Evolutionary conservation across 164 flowering plant genomes (phyloP).

Genomic region (Tetrastigma voinierianum): DNA sequence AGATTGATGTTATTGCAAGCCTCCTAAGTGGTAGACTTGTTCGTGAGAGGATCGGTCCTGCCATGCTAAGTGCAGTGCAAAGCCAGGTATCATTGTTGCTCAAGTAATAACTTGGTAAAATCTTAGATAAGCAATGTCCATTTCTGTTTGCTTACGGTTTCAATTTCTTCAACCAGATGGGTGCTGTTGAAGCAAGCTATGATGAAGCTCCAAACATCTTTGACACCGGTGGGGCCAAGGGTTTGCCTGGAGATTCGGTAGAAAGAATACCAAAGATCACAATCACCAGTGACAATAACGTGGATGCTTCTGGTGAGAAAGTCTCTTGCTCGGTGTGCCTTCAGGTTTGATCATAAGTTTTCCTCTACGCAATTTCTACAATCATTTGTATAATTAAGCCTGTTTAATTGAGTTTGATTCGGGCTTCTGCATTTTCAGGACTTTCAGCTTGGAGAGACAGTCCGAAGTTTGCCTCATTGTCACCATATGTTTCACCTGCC

Average conservation of each 20-base stretch:
- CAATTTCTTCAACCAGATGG: slow-evolving; percentile 54
- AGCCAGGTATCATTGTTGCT: slow-evolving; percentile 63
- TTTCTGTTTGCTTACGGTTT: slow-evolving; percentile 10
- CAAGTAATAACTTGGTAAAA: not conserved
- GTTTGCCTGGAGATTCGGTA: slow-evolving; percentile 63
- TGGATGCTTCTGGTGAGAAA: slow-evolving; percentile 73
- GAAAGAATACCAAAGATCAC: slow-evolving; percentile 74
- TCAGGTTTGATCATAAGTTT: slow-evolving; percentile 45
- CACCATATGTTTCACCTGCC: slow-evolving; percentile 87
- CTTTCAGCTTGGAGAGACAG: slow-evolving; percentile 73
- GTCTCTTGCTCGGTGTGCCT: slow-evolving; percentile 90
- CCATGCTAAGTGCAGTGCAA: slow-evolving; percentile 92
- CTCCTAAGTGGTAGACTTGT: slow-evolving; percentile 86
- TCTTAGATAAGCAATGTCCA: not conserved
- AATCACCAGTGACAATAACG: slow-evolving; percentile 49
- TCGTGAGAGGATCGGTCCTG: slow-evolving; percentile 88
- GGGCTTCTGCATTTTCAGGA: slow-evolving; percentile 41
- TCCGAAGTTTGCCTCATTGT: slow-evolving; percentile 76
- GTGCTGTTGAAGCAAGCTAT: slow-evolving; percentile 62
- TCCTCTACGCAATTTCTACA: not conserved
- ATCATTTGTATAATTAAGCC: not conserved
- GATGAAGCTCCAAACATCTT: slow-evolving; percentile 72
- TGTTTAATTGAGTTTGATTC: not conserved
- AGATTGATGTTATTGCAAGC: slow-evolving; percentile 88
- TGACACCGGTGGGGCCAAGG: slow-evolving; percentile 67